Conservation (phyloP, 192 early-diverging fungal genomes). For the Gamsiella multidivaricata region DNA sequence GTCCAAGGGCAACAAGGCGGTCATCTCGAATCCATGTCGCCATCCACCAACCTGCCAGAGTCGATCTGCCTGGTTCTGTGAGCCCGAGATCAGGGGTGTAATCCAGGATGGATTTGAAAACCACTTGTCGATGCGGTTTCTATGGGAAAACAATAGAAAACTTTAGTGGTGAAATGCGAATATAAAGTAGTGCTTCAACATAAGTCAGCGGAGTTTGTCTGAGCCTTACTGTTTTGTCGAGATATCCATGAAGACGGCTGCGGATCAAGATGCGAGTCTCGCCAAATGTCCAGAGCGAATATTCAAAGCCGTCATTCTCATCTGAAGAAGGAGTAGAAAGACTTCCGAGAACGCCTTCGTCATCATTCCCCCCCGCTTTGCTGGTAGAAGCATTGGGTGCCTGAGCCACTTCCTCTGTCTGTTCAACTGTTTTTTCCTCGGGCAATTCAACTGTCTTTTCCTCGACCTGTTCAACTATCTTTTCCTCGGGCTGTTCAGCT, state of each 20-base stretch:
- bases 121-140: slow-evolving; percentile 33
- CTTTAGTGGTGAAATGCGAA: too few relatives aligned
- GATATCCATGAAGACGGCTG: slow-evolving; percentile 37
- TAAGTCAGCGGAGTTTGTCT: too few relatives aligned
- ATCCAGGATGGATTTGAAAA: slow-evolving; percentile 36
- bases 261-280: slow-evolving; percentile 36
- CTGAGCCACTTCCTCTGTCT: neutral
- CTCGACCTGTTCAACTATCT: neutral
- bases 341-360: slow-evolving; percentile 25
- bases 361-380: neutral
- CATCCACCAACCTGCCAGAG: slow-evolving; percentile 52
- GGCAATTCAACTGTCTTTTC: too few relatives aligned
- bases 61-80: slow-evolving; percentile 9
- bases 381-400: too few relatives aligned
- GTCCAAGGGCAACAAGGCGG: slow-evolving; percentile 31
- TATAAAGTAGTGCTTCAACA: too few relatives aligned
- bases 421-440: neutral
- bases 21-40: slow-evolving; percentile 46
- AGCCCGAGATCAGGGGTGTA: slow-evolving; percentile 43
- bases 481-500: neutral
- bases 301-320: slow-evolving; percentile 25
- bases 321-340: neutral
- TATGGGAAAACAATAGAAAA: slow-evolving; percentile 3
- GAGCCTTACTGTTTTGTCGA: slow-evolving; percentile 30
- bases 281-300: slow-evolving; percentile 47